Conservation (phyloP, 225 moss, liverwort and hornwort genomes). For the Asterella californica region DNA sequence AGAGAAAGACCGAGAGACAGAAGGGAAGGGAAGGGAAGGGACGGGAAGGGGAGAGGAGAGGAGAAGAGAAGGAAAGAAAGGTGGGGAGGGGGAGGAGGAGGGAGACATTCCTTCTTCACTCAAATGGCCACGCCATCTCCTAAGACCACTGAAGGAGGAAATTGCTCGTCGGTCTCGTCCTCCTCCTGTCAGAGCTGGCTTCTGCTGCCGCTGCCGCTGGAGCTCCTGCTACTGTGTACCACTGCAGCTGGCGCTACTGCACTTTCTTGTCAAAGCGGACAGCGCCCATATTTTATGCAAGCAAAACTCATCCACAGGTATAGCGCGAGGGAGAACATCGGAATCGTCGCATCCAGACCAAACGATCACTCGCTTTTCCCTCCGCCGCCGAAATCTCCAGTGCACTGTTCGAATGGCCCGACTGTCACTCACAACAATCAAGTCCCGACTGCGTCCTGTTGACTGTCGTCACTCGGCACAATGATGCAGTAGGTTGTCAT, state of each 20-base stretch:
- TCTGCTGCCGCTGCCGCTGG: background rate
- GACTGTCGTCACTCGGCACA: constrained; percentile 12
- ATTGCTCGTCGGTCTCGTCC: constrained; percentile 1
- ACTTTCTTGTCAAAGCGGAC: background rate
- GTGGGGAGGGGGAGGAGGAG: background rate
- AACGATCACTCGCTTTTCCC: background rate
- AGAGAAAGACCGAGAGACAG: background rate
- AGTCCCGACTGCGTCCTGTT: background rate
- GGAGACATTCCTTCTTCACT: constrained; percentile 1
- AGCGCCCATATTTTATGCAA: constrained; percentile 7
- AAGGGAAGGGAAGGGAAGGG: background rate
- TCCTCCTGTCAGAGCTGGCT: constrained; percentile 3
- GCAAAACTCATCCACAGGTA: constrained; percentile 5
- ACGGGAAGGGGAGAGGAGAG: background rate
- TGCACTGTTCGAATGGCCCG: constrained; percentile 1
- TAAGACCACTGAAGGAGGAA: background rate
- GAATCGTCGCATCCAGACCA: constrained; percentile 5
- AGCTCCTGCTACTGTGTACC: background rate
- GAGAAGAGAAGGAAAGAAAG: background rate
- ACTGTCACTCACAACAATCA: constrained; percentile 12
- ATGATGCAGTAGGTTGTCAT: constrained; percentile 3
- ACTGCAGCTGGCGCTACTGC: background rate
- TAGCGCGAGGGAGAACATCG: constrained; percentile 16
- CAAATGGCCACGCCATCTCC: constrained; percentile 3
- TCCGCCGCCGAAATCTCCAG: constrained; percentile 16